These are phyloP conservation scores for Aspergillus haitiensis DNA, from an alignment of 495 filamentous ascomycete species.

Conservation along the genomic window DNA sequence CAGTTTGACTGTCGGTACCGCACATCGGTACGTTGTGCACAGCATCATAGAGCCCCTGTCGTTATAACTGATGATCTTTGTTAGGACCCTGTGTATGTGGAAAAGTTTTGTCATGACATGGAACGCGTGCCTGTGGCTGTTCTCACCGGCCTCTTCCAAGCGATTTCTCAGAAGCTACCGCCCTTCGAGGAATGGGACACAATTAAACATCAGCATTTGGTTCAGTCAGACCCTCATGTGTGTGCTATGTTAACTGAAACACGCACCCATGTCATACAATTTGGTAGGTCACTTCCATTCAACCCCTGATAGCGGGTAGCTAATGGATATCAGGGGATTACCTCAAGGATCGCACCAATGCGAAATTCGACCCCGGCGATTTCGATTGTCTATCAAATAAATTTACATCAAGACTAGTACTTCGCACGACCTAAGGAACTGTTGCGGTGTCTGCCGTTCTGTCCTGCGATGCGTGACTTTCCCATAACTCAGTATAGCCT, in stretches of 20 bases:
- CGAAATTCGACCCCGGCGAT: conserved; percentile 81
- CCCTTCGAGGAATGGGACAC: conserved; percentile 90
- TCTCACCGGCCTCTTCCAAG: conserved; percentile 90
- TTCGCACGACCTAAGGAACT: conserved; percentile 71
- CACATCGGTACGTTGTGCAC: conserved; percentile 54
- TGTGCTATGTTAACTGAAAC: conserved; percentile 95
- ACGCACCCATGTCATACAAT: conserved; percentile 79
- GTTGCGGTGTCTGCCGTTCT: too few species aligned
- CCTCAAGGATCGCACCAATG: conserved; percentile 54
- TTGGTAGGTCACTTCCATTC: conserved; percentile 54
- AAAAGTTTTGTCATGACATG: conserved; percentile 94
- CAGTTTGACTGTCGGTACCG: conserved; percentile 96
- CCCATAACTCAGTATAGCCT: too few species aligned
- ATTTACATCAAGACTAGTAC: conserved; percentile 89
- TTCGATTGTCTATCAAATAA: conserved; percentile 94
- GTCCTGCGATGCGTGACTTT: too few species aligned
- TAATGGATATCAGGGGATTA: conserved; percentile 55
- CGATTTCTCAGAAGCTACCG: conserved; percentile 91
- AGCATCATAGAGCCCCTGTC: neutral
- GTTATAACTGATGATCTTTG: neutral
- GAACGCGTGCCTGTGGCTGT: conserved; percentile 90
- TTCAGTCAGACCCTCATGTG: conserved; percentile 83
- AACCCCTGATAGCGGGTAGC: conserved; percentile 1
- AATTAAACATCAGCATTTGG: conserved; percentile 76
- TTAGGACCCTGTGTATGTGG: conserved; percentile 70